These are phyloP conservation scores for Phaeodactylum tricornutum DNA, from an alignment of 108 stramenopile genomes.

Conservation along the genomic window DNA sequence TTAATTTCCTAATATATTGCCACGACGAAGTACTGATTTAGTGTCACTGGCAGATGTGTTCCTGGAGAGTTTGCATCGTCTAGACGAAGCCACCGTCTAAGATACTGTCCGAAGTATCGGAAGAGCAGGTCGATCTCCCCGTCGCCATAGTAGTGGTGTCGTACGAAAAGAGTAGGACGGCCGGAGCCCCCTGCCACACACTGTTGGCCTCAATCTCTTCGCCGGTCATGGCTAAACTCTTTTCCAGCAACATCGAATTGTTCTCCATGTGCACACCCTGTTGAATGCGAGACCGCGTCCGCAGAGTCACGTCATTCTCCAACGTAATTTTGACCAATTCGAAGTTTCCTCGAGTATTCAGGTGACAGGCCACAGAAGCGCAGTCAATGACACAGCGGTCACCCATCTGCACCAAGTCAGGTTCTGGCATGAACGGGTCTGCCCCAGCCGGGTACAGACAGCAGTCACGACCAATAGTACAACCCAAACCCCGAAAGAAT, in stretches of 20 bases:
- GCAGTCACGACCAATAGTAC: slow-evolving; percentile 30
- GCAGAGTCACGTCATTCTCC: slow-evolving; percentile 30
- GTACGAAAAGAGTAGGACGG: slow-evolving; percentile 7
- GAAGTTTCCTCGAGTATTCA: slow-evolving; percentile 65
- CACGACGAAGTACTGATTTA: no score
- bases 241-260: slow-evolving; percentile 42
- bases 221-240: slow-evolving; percentile 47
- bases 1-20: no score
- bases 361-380: slow-evolving; percentile 39
- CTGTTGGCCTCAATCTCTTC: slow-evolving; percentile 44
- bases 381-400: slow-evolving; percentile 39
- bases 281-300: slow-evolving; percentile 31
- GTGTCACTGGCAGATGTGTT: no score
- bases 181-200: slow-evolving; percentile 62
- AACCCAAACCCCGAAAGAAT: slow-evolving; percentile 30
- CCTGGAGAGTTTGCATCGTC: no score
- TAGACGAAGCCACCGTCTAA: no score
- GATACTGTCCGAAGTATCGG: no score
- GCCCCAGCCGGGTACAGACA: slow-evolving; percentile 49
- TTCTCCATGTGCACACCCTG: slow-evolving; percentile 40
- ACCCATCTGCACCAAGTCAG: slow-evolving; percentile 43
- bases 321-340: slow-evolving; percentile 26
- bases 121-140: no score
- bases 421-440: slow-evolving; percentile 58
- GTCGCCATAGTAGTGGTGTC: no score